Base-by-base conservation (phyloP, 352 stramenopile genomes). In the Albugo laibachii region DNA sequence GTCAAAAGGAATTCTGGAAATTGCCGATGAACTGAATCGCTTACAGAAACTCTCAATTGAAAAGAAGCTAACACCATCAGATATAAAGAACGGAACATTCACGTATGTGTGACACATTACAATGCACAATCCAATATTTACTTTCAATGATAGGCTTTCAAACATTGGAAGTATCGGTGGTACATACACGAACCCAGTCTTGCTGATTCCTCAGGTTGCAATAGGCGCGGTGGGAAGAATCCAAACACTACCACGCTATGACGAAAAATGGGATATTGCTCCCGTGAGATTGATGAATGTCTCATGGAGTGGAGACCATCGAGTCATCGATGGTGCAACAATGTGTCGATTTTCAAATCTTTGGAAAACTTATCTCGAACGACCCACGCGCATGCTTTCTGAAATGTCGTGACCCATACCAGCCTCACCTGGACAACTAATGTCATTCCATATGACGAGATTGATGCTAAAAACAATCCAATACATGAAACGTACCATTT, bases 151-250 rank as follows among this genome's bases (percentile, higher is more conserved):
- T 46, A 88, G 72, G 11, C 71, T 92, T 48, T 92, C 79, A 31
- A 92, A 92, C 59, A 92, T 99, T 59, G 94, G 94, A 13, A 92
- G 76, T 45, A 97, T 99, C 58, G 94, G 94, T 36, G 95, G 95
- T 27, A 98, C 93, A 6, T 98, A 97, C 66, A 96, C 97, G 78
- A 80, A 69, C 19, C 94, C 95, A 5, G 81, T 99, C 36, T 89
- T 99, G 46, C 73, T 96, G 44, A 56, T 84, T 37, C 95, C 95
- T 15, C 92, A 98, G 48, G 92, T 99, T 5, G 93, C 89, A 34
- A 98, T 99, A 51, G 94, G 93, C 36, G 95, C 95, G 1, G 72
- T 99, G 42, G 95, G 95, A 45, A 84, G 86, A 53, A 96, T 98
- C 44, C 93, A 97, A 63, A 87, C 77, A 21, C 51, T 98, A 5